These are phyloP conservation scores for Russula griseocarnosa DNA, from an alignment of 768 basidiomycete genomes.

Conservation along the genomic window DNA sequence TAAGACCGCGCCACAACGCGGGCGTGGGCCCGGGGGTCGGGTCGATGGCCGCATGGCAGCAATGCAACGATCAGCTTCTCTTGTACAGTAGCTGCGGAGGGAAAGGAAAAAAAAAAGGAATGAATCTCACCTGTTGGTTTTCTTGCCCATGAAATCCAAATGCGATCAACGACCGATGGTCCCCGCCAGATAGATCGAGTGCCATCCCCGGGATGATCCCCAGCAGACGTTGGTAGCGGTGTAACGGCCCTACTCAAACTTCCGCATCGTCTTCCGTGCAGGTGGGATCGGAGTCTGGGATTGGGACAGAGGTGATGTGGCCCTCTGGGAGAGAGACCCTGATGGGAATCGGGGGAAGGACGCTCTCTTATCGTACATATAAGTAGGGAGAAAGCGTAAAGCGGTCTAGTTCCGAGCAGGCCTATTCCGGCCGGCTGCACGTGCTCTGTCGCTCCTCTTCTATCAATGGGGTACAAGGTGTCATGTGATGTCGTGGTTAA, in stretches of 20 bases:
- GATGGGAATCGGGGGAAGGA: too few relatives aligned
- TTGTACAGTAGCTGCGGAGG: not conserved
- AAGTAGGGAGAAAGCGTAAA: too few relatives aligned
- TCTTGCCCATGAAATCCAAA: constrained; percentile 26
- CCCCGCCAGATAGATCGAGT: constrained; percentile 26
- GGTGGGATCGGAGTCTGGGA: not conserved
- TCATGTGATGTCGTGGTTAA: too few relatives aligned
- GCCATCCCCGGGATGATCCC: too few relatives aligned
- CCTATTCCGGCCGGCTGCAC: too few relatives aligned
- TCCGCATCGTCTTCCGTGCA: not conserved
- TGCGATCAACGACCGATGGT: constrained; percentile 22
- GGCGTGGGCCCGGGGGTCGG: too few relatives aligned
- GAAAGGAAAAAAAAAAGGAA: not conserved
- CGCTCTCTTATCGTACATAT: too few relatives aligned
- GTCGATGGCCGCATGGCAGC: not conserved
- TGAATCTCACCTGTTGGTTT: constrained; percentile 24
- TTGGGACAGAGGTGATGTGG: not conserved
- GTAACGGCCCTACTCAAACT: constrained; percentile 26
- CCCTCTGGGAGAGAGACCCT: too few relatives aligned
- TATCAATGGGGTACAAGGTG: too few relatives aligned
- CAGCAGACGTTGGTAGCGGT: constrained; percentile 25
- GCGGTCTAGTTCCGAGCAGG: too few relatives aligned
- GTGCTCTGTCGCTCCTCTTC: too few relatives aligned
- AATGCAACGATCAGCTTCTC: not conserved
- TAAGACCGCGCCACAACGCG: too few relatives aligned